Evolutionary conservation across 1,284 basidiomycete genomes (phyloP).

Genomic region (Moesziomyces sp.): DNA sequence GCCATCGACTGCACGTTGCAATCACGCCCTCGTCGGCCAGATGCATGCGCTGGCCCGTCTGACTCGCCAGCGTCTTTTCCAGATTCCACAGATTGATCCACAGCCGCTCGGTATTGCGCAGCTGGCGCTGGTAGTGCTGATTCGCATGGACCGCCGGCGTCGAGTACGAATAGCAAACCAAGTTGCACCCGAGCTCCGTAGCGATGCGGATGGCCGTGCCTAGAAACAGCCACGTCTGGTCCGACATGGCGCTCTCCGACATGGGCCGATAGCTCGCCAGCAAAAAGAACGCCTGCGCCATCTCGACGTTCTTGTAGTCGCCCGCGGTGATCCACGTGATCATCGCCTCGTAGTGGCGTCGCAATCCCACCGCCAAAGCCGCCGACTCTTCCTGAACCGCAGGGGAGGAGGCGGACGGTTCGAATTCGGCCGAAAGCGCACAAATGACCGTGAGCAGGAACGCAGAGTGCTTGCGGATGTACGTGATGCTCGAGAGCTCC

Average conservation of each 20-base stretch:
- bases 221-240: slow-evolving; percentile 46
- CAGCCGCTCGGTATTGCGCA: slow-evolving; percentile 46
- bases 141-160: slow-evolving; percentile 1
- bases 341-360: slow-evolving; percentile 31
- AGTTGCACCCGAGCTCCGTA: slow-evolving; percentile 48
- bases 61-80: slow-evolving; percentile 44
- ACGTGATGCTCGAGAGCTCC: slow-evolving; percentile 33
- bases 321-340: slow-evolving; percentile 26
- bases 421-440: slow-evolving; percentile 32
- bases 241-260: slow-evolving; percentile 28
- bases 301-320: slow-evolving; percentile 51
- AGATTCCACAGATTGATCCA: slow-evolving; percentile 53
- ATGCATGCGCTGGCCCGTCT: slow-evolving; percentile 49
- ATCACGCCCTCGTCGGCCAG: slow-evolving; percentile 49
- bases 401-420: background rate
- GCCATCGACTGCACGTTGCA: slow-evolving; percentile 38
- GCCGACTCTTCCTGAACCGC: slow-evolving; percentile 6
- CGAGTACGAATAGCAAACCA: slow-evolving; percentile 35
- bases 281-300: slow-evolving; percentile 47
- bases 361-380: slow-evolving; percentile 7
- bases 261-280: slow-evolving; percentile 36
- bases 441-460: slow-evolving; percentile 49
- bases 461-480: slow-evolving; percentile 45
- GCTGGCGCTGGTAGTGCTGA: slow-evolving; percentile 45
- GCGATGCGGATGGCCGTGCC: slow-evolving; percentile 46